Percentiles rank a stretch among this genome's conserved stretches.
These are phyloP conservation scores for Medicago arabica DNA, from an alignment of 306 rosid species.

Conservation along the genomic window DNA sequence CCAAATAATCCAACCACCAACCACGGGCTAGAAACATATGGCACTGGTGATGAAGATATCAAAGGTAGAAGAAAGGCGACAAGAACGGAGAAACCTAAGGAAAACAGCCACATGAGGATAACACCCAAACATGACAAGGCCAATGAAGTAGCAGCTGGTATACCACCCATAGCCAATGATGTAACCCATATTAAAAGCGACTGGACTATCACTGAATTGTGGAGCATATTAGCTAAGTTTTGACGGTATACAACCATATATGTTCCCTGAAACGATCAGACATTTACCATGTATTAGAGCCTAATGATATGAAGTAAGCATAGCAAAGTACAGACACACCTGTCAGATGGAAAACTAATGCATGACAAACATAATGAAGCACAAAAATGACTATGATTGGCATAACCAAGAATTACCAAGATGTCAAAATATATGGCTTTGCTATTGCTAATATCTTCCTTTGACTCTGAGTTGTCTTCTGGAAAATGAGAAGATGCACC, in stretches of 20 bases:
- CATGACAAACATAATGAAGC: constrained; percentile 21
- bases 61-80: constrained; percentile 70
- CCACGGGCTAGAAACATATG: constrained; percentile 88
- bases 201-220: constrained; percentile 83
- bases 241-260: constrained; percentile 87
- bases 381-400: constrained; percentile 5
- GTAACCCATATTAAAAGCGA: constrained; percentile 88
- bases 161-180: constrained; percentile 87
- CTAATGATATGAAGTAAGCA: constrained; percentile 27
- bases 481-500: constrained; percentile 81
- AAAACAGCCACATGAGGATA: constrained; percentile 75
- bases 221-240: constrained; percentile 73
- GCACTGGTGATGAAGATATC: constrained; percentile 75
- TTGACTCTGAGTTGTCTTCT: constrained; percentile 50
- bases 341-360: constrained; percentile 10
- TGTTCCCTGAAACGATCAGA: constrained; percentile 67
- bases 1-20: constrained; percentile 87
- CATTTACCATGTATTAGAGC: constrained; percentile 40
- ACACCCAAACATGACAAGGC: constrained; percentile 72
- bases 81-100: constrained; percentile 65
- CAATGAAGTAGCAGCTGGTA: constrained; percentile 80
- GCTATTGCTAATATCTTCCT: constrained; percentile 54
- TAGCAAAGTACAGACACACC: constrained; percentile 24
- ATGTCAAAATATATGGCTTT: constrained; percentile 81
- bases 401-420: constrained; percentile 61